These are phyloP conservation scores for Neodidymelliopsis sp. DNA, from an alignment of 2,329 filamentous ascomycete species.

Conservation along the genomic window DNA sequence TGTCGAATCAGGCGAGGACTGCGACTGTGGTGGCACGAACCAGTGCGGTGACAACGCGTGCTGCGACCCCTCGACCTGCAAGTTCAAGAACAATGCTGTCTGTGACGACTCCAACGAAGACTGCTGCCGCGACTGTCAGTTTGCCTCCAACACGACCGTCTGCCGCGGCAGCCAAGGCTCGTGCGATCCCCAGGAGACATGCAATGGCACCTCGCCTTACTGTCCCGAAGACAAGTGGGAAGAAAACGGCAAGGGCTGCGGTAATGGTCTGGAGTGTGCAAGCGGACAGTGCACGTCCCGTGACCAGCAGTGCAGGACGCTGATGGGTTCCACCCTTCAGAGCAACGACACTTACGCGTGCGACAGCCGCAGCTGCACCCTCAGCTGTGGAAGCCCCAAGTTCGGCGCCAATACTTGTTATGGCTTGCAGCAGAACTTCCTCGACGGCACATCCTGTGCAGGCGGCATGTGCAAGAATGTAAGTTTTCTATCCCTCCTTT, in stretches of 20 bases:
- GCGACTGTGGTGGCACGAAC: slow-evolving; percentile 84
- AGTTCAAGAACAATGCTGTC: slow-evolving; percentile 75
- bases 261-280: slow-evolving; percentile 76
- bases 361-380: slow-evolving; percentile 72
- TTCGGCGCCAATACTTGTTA: slow-evolving; percentile 73
- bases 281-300: slow-evolving; percentile 95
- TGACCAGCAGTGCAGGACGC: slow-evolving; percentile 83
- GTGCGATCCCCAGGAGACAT: slow-evolving; percentile 87
- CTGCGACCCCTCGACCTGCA: slow-evolving; percentile 87
- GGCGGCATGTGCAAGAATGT: slow-evolving; percentile 79
- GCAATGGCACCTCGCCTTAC: slow-evolving; percentile 72
- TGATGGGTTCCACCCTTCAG: slow-evolving; percentile 77
- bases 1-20: slow-evolving; percentile 92
- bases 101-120: slow-evolving; percentile 88
- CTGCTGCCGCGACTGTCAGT: slow-evolving; percentile 77
- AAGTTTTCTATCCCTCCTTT: slow-evolving; percentile 39
- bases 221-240: slow-evolving; percentile 78
- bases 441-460: slow-evolving; percentile 87
- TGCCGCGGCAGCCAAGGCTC: slow-evolving; percentile 80
- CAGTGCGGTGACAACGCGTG: slow-evolving; percentile 79
- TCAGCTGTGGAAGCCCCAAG: slow-evolving; percentile 77
- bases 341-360: slow-evolving; percentile 84
- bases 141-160: slow-evolving; percentile 71
- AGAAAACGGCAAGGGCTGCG: slow-evolving; percentile 76
- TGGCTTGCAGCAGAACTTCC: slow-evolving; percentile 84